A percentile compares a stretch with the other conserved stretches of the same genome.
phyloP scores from a whole-genome alignment of 345 rosid species.

The Arabidopsis suecica region DNA sequence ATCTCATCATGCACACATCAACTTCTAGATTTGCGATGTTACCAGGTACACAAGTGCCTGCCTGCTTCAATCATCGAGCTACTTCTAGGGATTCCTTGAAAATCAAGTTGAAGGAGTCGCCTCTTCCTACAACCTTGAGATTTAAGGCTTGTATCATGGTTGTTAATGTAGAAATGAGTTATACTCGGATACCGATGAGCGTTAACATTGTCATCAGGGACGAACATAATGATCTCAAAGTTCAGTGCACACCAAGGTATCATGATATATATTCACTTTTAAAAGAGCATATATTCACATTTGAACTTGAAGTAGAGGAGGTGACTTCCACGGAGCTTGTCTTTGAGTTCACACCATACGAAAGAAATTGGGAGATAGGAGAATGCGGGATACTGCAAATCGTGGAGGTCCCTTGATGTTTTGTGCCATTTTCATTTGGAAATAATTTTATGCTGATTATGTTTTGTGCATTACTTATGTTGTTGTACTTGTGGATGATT shows the following conservation, averaged over 20 bases:
- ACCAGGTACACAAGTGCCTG: neutral
- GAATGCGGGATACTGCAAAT: neutral
- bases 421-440: too few species aligned
- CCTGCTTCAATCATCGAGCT: neutral
- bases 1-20: constrained; percentile 16
- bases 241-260: neutral
- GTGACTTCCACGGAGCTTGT: neutral
- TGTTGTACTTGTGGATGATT: too few species aligned
- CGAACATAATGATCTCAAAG: neutral
- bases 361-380: neutral
- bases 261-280: rapidly evolving
- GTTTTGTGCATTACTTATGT: too few species aligned
- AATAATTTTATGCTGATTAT: too few species aligned
- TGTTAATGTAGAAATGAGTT: neutral
- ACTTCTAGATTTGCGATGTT: neutral
- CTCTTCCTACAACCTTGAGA: neutral
- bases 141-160: neutral
- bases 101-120: neutral
- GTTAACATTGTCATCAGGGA: neutral
- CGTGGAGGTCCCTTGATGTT: too few species aligned
- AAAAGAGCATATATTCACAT: neutral
- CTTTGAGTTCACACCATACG: neutral
- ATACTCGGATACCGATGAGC: too few species aligned
- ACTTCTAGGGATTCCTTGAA: neutral
- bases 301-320: neutral